Evolutionary conservation across 192 early-diverging fungal genomes (phyloP).

Genomic region (Coemansia sp.): DNA sequence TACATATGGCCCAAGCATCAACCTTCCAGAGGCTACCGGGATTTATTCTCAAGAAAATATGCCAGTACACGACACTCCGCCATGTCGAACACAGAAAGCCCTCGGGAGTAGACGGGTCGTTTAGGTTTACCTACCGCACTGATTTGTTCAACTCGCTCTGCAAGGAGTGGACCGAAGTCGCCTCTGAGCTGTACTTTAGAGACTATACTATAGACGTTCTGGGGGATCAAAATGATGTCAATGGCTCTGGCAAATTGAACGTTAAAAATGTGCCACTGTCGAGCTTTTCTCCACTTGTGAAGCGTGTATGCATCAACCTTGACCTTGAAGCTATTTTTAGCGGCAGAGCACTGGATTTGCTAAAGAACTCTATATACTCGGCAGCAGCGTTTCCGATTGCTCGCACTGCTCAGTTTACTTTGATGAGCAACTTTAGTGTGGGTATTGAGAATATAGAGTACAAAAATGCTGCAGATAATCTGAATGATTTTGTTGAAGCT

Average conservation of each 20-base stretch:
- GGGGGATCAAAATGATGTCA: not conserved
- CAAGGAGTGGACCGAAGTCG: not conserved
- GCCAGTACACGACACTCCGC: slow-evolving; percentile 5
- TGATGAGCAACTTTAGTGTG: not conserved
- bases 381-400: not conserved
- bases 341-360: not conserved
- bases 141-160: slow-evolving; percentile 1
- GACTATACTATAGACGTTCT: not conserved
- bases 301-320: not conserved
- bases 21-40: not conserved
- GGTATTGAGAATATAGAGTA: not conserved
- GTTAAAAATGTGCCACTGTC: not conserved
- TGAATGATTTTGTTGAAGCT: not conserved
- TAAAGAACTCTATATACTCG: not conserved
- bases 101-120: not conserved
- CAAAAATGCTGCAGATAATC: not conserved
- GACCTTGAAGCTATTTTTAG: not conserved
- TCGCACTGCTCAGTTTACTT: not conserved
- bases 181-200: not conserved
- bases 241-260: not conserved
- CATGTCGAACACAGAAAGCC: not conserved
- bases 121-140: not conserved
- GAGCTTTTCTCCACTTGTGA: not conserved
- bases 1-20: not conserved
- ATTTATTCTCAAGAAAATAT: not conserved